A percentile compares a stretch with the other conserved stretches of the same genome.
phyloP scores from a whole-genome alignment of 495 filamentous ascomycete species.

The Rhypophila decipiens region DNA sequence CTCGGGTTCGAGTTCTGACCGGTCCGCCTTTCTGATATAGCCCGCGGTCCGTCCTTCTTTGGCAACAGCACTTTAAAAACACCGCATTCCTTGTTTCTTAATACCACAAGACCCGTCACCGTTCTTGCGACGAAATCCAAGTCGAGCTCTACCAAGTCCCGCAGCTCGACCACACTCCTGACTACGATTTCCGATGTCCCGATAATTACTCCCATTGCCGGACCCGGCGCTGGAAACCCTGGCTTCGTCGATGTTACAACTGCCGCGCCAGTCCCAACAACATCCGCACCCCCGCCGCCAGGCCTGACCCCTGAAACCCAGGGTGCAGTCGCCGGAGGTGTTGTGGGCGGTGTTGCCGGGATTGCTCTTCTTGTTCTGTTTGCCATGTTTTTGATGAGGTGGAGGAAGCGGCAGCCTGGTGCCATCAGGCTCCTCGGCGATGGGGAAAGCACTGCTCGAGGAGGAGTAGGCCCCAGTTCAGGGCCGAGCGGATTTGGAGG shows the following conservation, averaged over 20 bases:
- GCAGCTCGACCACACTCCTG: constrained; percentile 8
- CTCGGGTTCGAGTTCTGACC: constrained; percentile 25
- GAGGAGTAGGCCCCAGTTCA: constrained; percentile 1
- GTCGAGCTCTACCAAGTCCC: constrained; percentile 14
- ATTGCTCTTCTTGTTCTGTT: constrained; percentile 52
- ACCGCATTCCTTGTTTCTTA: constrained; percentile 22
- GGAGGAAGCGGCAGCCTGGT: constrained; percentile 41
- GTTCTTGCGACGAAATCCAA: constrained; percentile 16
- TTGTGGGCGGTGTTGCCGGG: constrained; percentile 60
- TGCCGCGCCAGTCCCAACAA: neutral
- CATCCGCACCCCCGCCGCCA: constrained; percentile 2
- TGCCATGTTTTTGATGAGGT: constrained; percentile 49
- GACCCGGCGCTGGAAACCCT: constrained; percentile 1
- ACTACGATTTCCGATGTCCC: constrained; percentile 7
- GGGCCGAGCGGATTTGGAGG: neutral
- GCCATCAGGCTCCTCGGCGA: constrained; percentile 26
- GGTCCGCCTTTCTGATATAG: too few species aligned
- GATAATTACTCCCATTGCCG: constrained; percentile 6
- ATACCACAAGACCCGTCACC: constrained; percentile 23
- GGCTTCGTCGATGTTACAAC: constrained; percentile 1
- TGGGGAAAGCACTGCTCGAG: constrained; percentile 12
- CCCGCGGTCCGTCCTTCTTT: constrained; percentile 33
- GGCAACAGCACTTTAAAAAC: constrained; percentile 27
- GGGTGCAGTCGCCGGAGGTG: constrained; percentile 53
- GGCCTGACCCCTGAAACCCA: constrained; percentile 25